Evolutionary conservation across 2,329 filamentous ascomycete species (phyloP), one percentile per base, ranked within the genome.

Genomic region (Drechslerella dactyloides): DNA sequence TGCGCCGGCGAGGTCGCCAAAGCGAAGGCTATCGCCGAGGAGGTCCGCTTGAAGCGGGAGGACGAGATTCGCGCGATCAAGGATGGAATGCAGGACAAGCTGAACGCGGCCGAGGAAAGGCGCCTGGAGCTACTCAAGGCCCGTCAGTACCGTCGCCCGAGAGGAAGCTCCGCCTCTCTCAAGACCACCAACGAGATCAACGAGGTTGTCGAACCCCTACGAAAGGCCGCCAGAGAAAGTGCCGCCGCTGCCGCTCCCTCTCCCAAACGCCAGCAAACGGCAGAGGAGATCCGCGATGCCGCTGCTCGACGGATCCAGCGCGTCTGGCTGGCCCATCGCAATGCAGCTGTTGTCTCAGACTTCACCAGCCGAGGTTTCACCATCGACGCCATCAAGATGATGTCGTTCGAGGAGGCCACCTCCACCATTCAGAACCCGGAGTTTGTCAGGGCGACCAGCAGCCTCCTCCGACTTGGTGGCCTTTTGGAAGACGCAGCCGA

Each of bases 1-100:
- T 93, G 90, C 77, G 90, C 90, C 19, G 90, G 92, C 79, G 90
- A 94, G 78, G 90, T 94, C 15, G 87, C 89, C 78, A 85, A 90
- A 74, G 90, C 90, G 58, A 93, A 93, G 82, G 88, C 89, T 56
- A 84, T 93, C n/a, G 90, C 90, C 13, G 90, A 91, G 78, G 87
- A 85, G 66, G 91, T 90, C 82, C 92, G 91, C 80, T 89, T 90
- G 80, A 89, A 89, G 78, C 87, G 90, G 74, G 88, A 91, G 77
- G 87, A 88, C 64, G 89, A 93, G 74, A 85, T 90, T 64, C 84
- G 84, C 75, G 87, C 87, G 76, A 83, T 90, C 78, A 86, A 87
- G 74, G 80, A 85, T 56, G 89, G 92, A 78, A 91, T 93, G 84
- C 89, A 93, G 78, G 90, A 92, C 81, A 87, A 89, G 74, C 84